Evolutionary conservation across 169 alveolate species (phyloP), one percentile per base, ranked within the genome.

Genomic region (Besnoitia besnoiti): DNA sequence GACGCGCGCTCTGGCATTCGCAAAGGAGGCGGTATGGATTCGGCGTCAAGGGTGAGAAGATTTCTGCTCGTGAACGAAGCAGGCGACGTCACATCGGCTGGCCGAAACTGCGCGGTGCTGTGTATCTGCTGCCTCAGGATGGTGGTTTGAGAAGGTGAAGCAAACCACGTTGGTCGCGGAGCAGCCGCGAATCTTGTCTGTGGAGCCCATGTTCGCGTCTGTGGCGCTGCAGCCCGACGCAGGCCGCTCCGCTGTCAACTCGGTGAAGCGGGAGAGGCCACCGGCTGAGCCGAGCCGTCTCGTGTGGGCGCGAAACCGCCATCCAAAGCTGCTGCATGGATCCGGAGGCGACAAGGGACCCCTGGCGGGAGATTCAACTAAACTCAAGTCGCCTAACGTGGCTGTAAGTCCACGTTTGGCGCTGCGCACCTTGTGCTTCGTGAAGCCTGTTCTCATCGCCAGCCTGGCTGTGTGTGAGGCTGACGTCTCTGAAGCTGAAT

Each of bases 171-270:
- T 44, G 59, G 59, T 44, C 10, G 30, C 87, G n/a, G 87, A 77
- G 59, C 35, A 77, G 40, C 62, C 87, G 35, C 87, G 47, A 12
- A 5, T 77, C 21, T 39, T 77, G 3, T 8, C 87, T 5, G 87
- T 77, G 40, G 16, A 46, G 30, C 62, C 87, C 35, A 59, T 59
- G 37, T 77, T 40, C 47, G 87, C 87, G 12, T 77, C 87, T 8
- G 24, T 77, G 35, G 19, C 87, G 8, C 87, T 77, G 59, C 84
- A 0, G 49, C 84, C 40, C 24, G 46, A 37, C 40, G 46, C 16
- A 30, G 33, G 24, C 27, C 84, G 33, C 21, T 37, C 47, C 40
- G 84, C 27, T 5, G 46, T 12, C 19, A 5, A n/a, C 27, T 14
- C 27, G 73, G 33, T 30, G 33, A 37, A 24, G 46, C 19, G 49